A percentile compares a stretch with the other conserved stretches of the same genome.
Evolutionary conservation across 257 asterid species (phyloP).

Genomic region (Nicotiana benthamiana): DNA sequence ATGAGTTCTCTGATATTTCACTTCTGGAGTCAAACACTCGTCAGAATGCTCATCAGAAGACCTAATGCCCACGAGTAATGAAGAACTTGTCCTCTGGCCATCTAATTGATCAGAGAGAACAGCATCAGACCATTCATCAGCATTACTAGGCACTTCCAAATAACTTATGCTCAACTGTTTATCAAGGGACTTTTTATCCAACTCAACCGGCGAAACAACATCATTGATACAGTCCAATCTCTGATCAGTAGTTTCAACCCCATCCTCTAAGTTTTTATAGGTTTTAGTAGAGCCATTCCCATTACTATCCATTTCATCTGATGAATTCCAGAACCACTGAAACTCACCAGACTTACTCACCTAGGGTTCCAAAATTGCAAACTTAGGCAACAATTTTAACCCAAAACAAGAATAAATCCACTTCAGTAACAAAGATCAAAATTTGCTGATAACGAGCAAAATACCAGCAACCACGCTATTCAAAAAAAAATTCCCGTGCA

Average conservation of each 20-base stretch:
- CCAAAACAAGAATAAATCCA: background rate
- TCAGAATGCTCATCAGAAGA: constrained; percentile 35
- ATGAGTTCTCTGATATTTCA: constrained; percentile 13
- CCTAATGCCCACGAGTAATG: constrained; percentile 14
- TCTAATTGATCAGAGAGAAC: constrained; percentile 14
- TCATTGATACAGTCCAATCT: constrained; percentile 18
- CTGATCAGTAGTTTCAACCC: constrained; percentile 12
- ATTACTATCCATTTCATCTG: constrained; percentile 41
- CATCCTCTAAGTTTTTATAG: constrained; percentile 18
- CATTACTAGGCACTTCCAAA: constrained; percentile 11
- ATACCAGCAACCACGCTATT: background rate
- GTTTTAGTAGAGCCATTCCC: constrained; percentile 18
- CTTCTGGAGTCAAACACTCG: constrained; percentile 40
- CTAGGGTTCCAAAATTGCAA: background rate
- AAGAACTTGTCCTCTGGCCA: constrained; percentile 16
- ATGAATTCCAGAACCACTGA: constrained; percentile 16
- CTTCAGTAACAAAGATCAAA: constrained; percentile 2
- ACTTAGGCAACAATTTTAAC: background rate
- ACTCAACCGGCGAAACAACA: background rate
- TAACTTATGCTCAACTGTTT: constrained; percentile 3
- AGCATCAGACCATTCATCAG: constrained; percentile 12
- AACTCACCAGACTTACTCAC: constrained; percentile 4
- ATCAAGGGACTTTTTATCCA: background rate
- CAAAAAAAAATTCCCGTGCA: background rate
- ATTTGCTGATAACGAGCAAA: background rate